Conservation (phyloP, 768 basidiomycete species). For the Hericium coralloides region DNA sequence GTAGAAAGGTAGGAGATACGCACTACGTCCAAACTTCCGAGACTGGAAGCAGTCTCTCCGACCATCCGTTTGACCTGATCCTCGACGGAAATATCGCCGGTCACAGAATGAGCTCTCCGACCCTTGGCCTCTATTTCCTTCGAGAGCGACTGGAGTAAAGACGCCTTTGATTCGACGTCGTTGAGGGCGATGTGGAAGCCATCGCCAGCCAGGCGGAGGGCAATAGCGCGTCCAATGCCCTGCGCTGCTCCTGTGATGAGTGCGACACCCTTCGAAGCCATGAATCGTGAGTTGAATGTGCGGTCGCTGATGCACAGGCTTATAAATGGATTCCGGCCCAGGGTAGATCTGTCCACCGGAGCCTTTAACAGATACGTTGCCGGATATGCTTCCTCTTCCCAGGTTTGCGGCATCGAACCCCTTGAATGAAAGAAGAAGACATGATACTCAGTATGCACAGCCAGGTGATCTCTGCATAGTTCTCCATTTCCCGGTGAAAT, state of each 20-base stretch:
- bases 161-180: conserved; percentile 18
- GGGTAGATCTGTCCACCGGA: no score
- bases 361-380: no score
- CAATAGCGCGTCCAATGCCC: conserved; percentile 42
- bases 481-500: no score
- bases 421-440: no score
- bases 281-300: no score
- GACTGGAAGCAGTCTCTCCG: background rate
- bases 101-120: background rate
- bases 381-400: no score
- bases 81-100: background rate
- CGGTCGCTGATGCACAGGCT: no score
- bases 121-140: background rate
- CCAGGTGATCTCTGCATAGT: no score
- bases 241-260: conserved; percentile 36
- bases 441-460: no score
- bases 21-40: background rate
- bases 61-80: background rate
- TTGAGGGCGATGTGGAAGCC: conserved; percentile 40
- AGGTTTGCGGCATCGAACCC: no score
- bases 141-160: background rate
- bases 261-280: conserved; percentile 18
- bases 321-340: no score
- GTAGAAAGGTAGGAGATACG: background rate
- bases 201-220: conserved; percentile 35